Evolutionary conservation across 2,329 filamentous ascomycete genomes (phyloP).

Genomic region (Fusarium robinianum): DNA sequence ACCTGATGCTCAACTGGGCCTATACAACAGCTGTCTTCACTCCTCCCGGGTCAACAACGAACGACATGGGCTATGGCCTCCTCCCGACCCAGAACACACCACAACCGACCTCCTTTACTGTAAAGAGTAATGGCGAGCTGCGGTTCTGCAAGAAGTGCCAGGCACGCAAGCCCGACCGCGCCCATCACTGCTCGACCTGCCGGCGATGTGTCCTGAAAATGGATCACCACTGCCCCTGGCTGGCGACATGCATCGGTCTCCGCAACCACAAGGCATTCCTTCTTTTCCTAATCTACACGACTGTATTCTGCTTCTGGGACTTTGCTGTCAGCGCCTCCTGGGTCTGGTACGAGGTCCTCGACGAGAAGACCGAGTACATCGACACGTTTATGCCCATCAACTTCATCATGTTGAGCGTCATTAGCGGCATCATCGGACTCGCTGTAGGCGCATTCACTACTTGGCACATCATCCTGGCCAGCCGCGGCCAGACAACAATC

Average conservation of each 20-base stretch:
- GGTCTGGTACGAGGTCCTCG: conserved; percentile 83
- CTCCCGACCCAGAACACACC: conserved; percentile 72
- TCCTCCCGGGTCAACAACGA: conserved; percentile 74
- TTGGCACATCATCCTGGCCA: conserved; percentile 87
- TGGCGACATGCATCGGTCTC: conserved; percentile 92
- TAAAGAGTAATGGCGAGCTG: conserved; percentile 85
- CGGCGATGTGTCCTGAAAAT: conserved; percentile 96
- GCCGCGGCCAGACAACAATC: conserved; percentile 86
- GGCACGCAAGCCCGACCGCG: conserved; percentile 88
- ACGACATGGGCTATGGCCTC: conserved; percentile 73
- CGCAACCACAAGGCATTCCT: conserved; percentile 96
- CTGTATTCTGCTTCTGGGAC: conserved; percentile 79
- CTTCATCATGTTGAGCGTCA: conserved; percentile 83
- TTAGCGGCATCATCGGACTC: conserved; percentile 88
- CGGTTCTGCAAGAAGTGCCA: conserved; percentile 98
- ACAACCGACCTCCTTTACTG: conserved; percentile 76
- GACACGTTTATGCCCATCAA: conserved; percentile 86
- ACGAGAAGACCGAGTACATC: conserved; percentile 68
- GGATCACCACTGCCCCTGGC: conserved; percentile 99
- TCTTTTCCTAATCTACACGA: conserved; percentile 88
- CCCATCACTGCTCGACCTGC: conserved; percentile 96
- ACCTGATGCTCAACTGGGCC: conserved; percentile 79
- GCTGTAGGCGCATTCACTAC: conserved; percentile 86
- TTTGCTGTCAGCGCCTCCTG: conserved; percentile 79
- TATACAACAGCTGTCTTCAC: conserved; percentile 96